Evolutionary conservation across 331 rosid genomes (phyloP), one percentile per base, ranked within the genome.

Genomic region (Quercus phellos): DNA sequence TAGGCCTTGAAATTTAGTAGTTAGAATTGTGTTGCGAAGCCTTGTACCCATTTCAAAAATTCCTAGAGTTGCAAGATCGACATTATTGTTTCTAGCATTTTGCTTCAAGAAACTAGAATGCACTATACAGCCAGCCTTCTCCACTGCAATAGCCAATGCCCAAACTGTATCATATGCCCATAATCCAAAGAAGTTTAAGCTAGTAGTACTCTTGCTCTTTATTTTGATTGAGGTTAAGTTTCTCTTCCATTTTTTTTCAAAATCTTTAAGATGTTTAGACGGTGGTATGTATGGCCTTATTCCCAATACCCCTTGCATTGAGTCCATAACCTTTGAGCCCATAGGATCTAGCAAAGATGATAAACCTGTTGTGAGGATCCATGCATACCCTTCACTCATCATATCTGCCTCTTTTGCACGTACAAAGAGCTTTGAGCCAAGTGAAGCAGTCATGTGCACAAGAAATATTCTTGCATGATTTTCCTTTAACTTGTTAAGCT

Each of bases 81-180:
- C 64, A 3, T 29, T 72, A 19, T 9, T 16, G 9, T 53, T 3
- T 30, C 29, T 61, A 12, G 12, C 46, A 29, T 63, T 71, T 5
- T 6, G 38, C 7, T 63, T 73, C 2, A 0, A 3, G 43, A n/a
- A n/a, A 1, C 3, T 24, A 14, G 73, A 21, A 71, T 54, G 55
- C 17, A 22, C 43, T 9, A 18, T 21, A 22, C 43, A 6, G 10
- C 54, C 10, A 64, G 68, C 69, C 4, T 53, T 73, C 68, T 87
- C 90, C 4, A 38, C 77, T 0, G 86, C 86, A 55, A 46, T 76
- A 10, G 86, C 86, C 30, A 84, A 51, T 4, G 86, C 88, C 78
- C 80, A 79, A 26, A 81, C 27, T 6, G 90, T 76, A 60, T 87
- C 90, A 69, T 87, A 87, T 6, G 88, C 88, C 83, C 86, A 76